Conservation (phyloP, 1,284 basidiomycete genomes). For the Rhodotorula glutinis region DNA sequence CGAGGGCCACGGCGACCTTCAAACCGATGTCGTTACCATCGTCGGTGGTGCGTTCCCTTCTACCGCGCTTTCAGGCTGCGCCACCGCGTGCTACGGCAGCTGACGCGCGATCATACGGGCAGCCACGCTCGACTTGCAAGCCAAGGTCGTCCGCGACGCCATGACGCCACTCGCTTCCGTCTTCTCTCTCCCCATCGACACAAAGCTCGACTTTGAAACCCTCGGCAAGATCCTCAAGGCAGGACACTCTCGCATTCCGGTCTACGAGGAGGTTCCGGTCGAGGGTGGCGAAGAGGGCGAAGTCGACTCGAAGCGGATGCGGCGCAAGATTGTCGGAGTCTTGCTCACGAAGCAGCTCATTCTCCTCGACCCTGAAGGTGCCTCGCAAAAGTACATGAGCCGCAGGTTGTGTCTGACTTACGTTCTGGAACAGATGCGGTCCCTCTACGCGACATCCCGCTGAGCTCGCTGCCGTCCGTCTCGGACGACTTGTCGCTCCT, state of each 20-base stretch:
- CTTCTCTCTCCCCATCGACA: constrained; percentile 75
- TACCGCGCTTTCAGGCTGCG: no score
- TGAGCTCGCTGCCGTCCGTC: constrained; percentile 81
- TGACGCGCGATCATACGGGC: no score
- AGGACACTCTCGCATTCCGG: constrained; percentile 64
- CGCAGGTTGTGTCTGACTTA: no score
- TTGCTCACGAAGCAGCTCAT: constrained; percentile 82
- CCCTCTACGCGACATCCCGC: constrained; percentile 55
- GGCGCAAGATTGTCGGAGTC: constrained; percentile 75
- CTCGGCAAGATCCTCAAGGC: constrained; percentile 69
- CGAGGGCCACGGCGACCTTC: constrained; percentile 64
- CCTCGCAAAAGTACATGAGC: no score
- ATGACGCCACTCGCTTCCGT: constrained; percentile 75
- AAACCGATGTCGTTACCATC: constrained; percentile 66
- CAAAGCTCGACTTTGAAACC: constrained; percentile 70
- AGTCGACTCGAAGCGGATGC: constrained; percentile 48
- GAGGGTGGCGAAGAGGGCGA: neutral
- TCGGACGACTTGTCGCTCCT: constrained; percentile 80
- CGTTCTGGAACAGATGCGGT: constrained; percentile 35
- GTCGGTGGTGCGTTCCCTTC: constrained; percentile 54
- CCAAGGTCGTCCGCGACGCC: constrained; percentile 64
- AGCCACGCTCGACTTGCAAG: constrained; percentile 65
- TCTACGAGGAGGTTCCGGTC: constrained; percentile 46
- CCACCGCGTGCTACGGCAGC: no score
- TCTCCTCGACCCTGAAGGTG: constrained; percentile 74